phyloP scores from a whole-genome alignment of 2,329 filamentous ascomycete genomes.

The Epichloe aotearoae region DNA sequence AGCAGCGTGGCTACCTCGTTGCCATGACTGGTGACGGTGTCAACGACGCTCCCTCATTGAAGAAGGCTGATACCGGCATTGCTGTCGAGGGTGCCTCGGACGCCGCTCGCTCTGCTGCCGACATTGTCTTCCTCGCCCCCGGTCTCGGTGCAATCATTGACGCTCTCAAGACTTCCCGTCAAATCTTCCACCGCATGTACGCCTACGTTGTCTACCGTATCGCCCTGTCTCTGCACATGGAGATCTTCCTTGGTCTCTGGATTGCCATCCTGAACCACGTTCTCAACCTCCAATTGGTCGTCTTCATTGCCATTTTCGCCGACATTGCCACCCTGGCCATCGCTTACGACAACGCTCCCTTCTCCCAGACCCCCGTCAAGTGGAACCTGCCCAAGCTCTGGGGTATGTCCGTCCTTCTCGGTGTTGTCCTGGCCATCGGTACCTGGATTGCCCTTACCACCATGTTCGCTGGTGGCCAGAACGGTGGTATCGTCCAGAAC shows the following conservation, averaged over 20 bases:
- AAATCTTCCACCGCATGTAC: constrained; percentile 97
- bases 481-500: constrained; percentile 82
- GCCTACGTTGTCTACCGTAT: constrained; percentile 94
- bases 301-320: constrained; percentile 91
- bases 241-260: constrained; percentile 86
- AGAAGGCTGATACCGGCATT: constrained; percentile 95
- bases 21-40: constrained; percentile 96
- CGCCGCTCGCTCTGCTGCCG: constrained; percentile 78
- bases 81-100: constrained; percentile 87
- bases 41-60: constrained; percentile 83
- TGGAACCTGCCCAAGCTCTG: constrained; percentile 92
- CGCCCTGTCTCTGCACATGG: constrained; percentile 77
- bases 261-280: constrained; percentile 77
- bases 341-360: constrained; percentile 85
- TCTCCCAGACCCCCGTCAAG: constrained; percentile 75
- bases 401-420: constrained; percentile 81
- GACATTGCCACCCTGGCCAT: constrained; percentile 87
- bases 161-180: constrained; percentile 80
- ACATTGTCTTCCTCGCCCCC: constrained; percentile 87
- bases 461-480: constrained; percentile 54
- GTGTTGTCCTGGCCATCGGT: constrained; percentile 65
- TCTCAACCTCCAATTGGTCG: constrained; percentile 74
- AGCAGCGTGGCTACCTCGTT: constrained; percentile 85
- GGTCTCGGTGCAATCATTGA: constrained; percentile 89
- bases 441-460: constrained; percentile 86